Evolutionary conservation across 2,329 filamentous ascomycete genomes (phyloP).

Genomic region (Phialophora tarda): DNA sequence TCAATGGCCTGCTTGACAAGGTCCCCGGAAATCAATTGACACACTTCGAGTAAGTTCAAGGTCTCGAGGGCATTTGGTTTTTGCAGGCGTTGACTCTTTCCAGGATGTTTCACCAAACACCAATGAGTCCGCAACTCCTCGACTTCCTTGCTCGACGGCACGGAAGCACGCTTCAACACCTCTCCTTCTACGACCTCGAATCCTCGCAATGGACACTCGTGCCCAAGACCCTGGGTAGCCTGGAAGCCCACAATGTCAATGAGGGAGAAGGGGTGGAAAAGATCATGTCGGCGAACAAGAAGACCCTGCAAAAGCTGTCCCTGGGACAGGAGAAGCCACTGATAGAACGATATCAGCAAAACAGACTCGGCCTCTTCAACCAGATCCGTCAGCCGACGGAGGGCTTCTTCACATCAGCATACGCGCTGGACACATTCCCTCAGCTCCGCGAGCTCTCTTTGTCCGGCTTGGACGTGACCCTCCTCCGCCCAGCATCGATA

Average conservation of each 20-base stretch:
- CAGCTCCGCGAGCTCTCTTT: constrained; percentile 35
- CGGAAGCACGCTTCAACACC: constrained; percentile 27
- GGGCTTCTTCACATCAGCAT: constrained; percentile 27
- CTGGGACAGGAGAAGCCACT: constrained; percentile 39
- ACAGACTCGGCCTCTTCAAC: constrained; percentile 25
- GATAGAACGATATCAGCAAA: constrained; percentile 33
- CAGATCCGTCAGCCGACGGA: constrained; percentile 32
- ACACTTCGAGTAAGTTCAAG: constrained; percentile 29
- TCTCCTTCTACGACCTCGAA: constrained; percentile 33
- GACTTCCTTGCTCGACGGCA: constrained; percentile 29
- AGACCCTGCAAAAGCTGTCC: constrained; percentile 32
- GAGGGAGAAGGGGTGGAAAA: constrained; percentile 34
- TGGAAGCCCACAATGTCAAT: constrained; percentile 37
- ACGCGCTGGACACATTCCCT: constrained; percentile 30
- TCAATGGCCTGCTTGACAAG: constrained; percentile 30
- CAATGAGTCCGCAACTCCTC: constrained; percentile 23
- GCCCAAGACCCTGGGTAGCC: constrained; percentile 31
- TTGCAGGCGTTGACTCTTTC: background rate
- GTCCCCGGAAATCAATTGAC: constrained; percentile 30
- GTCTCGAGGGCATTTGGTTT: background rate
- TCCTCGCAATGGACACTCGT: constrained; percentile 15
- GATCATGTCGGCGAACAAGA: constrained; percentile 35
- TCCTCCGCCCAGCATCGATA: constrained; percentile 31
- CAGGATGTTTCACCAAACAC: constrained; percentile 32
- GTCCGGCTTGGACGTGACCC: constrained; percentile 32